These are phyloP conservation scores for Wickerhamomyces silvicola DNA, from an alignment of 805 yeast genomes.

Conservation along the genomic window DNA sequence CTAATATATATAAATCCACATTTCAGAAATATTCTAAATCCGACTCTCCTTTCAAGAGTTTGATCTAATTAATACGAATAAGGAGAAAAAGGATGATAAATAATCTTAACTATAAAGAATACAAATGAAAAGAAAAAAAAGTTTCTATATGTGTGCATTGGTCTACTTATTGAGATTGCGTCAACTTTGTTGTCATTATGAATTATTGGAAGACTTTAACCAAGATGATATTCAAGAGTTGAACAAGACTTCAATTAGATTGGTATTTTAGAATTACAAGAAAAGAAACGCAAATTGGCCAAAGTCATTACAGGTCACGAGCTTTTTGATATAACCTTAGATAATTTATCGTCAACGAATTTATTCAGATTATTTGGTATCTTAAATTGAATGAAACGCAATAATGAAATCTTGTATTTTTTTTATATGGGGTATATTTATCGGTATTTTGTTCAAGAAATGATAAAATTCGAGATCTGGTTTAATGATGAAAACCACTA, in stretches of 20 bases:
- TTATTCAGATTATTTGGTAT: too few species aligned
- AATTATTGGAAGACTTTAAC: slow-evolving; percentile 10
- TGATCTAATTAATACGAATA: slow-evolving; percentile 10
- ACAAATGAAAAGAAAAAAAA: slow-evolving; percentile 1
- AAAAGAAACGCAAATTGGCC: slow-evolving; percentile 65
- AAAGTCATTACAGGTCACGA: slow-evolving; percentile 63
- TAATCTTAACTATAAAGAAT: slow-evolving; percentile 3
- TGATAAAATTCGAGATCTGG: too few species aligned
- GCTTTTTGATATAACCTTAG: too few species aligned
- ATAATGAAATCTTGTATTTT: too few species aligned
- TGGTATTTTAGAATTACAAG: slow-evolving; percentile 79
- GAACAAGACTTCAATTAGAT: slow-evolving; percentile 32
- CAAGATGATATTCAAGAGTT: slow-evolving; percentile 12
- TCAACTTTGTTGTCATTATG: slow-evolving; percentile 32
- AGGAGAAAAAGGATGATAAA: slow-evolving; percentile 11
- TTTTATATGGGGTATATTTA: too few species aligned
- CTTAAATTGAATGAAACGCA: too few species aligned
- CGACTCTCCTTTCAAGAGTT: slow-evolving; percentile 20
- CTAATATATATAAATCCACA: slow-evolving; percentile 8
- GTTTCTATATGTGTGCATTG: slow-evolving; percentile 21
- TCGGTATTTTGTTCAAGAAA: too few species aligned
- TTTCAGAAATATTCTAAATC: slow-evolving; percentile 13
- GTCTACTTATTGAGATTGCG: slow-evolving; percentile 29
- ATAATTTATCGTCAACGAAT: too few species aligned
- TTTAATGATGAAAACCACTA: too few species aligned